Evolutionary conservation across 257 asterid species (phyloP).

Genomic region (Paraleonurus japonicus): DNA sequence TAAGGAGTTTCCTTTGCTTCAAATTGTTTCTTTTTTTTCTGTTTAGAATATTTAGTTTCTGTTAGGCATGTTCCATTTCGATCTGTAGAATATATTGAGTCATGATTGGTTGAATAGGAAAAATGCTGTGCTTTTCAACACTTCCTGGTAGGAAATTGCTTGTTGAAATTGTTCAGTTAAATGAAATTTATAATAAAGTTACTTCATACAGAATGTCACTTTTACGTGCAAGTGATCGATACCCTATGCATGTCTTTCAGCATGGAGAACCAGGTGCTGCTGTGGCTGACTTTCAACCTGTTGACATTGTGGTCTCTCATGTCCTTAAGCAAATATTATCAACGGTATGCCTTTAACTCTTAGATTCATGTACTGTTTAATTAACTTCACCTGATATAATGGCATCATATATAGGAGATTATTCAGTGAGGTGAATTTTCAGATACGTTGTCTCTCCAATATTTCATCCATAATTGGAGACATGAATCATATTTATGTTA

Average conservation of each 20-base stretch:
- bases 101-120: conserved; percentile 5
- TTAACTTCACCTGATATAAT: not conserved
- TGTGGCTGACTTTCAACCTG: conserved; percentile 87
- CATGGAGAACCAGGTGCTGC: conserved; percentile 99
- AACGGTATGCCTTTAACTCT: conserved; percentile 45
- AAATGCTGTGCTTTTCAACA: not conserved
- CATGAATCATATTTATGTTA: not conserved
- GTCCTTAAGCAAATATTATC: conserved; percentile 83
- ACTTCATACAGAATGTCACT: conserved; percentile 23
- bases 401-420: not conserved
- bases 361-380: not conserved
- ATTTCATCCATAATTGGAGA: conserved; percentile 3
- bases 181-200: conserved; percentile 9
- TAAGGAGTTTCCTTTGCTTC: conserved; percentile 39
- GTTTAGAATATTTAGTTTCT: not conserved
- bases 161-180: not conserved
- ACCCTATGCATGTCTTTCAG: conserved; percentile 44
- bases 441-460: not conserved
- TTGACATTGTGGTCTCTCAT: conserved; percentile 89
- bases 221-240: conserved; percentile 27
- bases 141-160: conserved; percentile 13
- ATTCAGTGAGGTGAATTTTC: not conserved
- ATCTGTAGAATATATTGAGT: not conserved
- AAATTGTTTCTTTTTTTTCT: conserved; percentile 18
- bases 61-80: conserved; percentile 5